Conservation (phyloP, 495 filamentous ascomycete genomes). For the Lasiosphaeria hispida region DNA sequence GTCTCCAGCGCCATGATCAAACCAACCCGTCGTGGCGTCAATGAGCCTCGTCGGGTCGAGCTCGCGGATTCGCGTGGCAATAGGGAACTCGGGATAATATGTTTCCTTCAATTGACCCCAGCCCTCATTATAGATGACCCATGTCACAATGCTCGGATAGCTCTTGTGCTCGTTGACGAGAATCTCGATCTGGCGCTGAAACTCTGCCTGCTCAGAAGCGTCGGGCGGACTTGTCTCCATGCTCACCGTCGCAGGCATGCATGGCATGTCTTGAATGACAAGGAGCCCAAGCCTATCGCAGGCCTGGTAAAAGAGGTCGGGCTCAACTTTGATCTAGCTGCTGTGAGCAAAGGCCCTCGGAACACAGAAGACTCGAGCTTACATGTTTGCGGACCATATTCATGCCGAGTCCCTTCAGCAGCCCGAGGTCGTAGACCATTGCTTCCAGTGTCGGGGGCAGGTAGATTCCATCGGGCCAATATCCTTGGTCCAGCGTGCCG, state of each 20-base stretch:
- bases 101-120: conserved; percentile 58
- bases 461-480: conserved; percentile 67
- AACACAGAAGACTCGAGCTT: conserved; percentile 18
- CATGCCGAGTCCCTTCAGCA: conserved; percentile 60
- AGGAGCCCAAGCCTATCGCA: conserved; percentile 63
- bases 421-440: conserved; percentile 62
- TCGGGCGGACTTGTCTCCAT: conserved; percentile 30
- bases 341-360: not conserved
- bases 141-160: conserved; percentile 58
- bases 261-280: conserved; percentile 69
- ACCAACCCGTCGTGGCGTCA: conserved; percentile 60
- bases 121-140: conserved; percentile 69
- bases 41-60: conserved; percentile 63
- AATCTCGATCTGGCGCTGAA: conserved; percentile 59
- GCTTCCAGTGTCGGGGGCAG: conserved; percentile 59
- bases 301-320: conserved; percentile 63
- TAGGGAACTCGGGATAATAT: conserved; percentile 51
- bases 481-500: conserved; percentile 64
- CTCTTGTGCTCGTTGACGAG: conserved; percentile 60
- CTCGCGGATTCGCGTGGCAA: conserved; percentile 51
- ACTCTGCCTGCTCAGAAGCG: conserved; percentile 57
- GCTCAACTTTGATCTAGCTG: conserved; percentile 63
- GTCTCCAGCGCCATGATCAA: conserved; percentile 60
- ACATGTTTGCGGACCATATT: conserved; percentile 70
- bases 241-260: conserved; percentile 38